phyloP scores from a whole-genome alignment of 169 alveolate species.

The Theileria annulata region DNA sequence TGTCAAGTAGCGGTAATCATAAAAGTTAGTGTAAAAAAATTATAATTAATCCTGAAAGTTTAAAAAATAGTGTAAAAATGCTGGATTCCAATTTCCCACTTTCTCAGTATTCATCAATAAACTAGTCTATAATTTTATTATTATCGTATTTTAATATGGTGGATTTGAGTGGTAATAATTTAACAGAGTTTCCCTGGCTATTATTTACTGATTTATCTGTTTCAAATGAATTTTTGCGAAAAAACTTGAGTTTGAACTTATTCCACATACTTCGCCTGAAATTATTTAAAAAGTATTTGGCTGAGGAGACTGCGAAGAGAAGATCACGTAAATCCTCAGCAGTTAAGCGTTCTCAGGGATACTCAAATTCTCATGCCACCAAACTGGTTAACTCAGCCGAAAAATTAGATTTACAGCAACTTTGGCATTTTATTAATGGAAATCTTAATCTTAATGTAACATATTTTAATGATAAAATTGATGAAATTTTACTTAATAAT shows the following conservation, averaged over 20 bases:
- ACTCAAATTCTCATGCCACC: slow-evolving; percentile 46
- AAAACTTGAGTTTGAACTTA: slow-evolving; percentile 22
- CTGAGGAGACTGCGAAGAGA: slow-evolving; percentile 43
- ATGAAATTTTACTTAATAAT: background rate
- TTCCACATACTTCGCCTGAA: slow-evolving; percentile 26
- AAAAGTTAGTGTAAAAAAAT: too few relatives aligned
- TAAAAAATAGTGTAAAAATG: too few relatives aligned
- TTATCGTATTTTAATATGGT: too few relatives aligned
- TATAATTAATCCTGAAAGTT: too few relatives aligned
- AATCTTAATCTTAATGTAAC: background rate
- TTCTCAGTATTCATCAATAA: too few relatives aligned
- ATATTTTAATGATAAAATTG: slow-evolving; percentile 13
- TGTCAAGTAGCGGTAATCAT: too few relatives aligned
- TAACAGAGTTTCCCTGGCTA: slow-evolving; percentile 49
- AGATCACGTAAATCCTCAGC: slow-evolving; percentile 58
- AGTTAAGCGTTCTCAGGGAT: slow-evolving; percentile 41
- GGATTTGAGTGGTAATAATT: slow-evolving; percentile 3
- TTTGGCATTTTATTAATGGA: slow-evolving; percentile 45
- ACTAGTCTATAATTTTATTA: too few relatives aligned
- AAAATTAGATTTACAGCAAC: slow-evolving; percentile 43
- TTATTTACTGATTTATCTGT: slow-evolving; percentile 22
- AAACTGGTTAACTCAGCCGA: slow-evolving; percentile 18
- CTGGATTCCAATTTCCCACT: too few relatives aligned
- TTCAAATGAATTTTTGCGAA: slow-evolving; percentile 24
- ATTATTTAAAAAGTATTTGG: slow-evolving; percentile 21